These are phyloP conservation scores for Naganishia sp. DNA, from an alignment of 1,284 basidiomycete species.

Conservation along the genomic window DNA sequence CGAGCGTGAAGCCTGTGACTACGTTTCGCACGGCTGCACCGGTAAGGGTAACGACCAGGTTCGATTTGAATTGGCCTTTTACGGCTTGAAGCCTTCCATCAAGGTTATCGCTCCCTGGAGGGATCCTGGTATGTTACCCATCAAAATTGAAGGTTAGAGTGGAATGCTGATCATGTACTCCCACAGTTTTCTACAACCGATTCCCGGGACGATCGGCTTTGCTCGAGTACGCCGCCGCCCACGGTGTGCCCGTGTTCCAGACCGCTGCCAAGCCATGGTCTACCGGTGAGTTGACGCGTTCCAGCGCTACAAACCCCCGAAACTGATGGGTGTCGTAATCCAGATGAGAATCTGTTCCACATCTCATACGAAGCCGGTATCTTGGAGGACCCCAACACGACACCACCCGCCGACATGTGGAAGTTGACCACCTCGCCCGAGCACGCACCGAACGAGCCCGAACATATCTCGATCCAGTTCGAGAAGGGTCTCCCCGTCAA, in stretches of 20 bases:
- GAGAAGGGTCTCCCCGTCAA: constrained; percentile 80
- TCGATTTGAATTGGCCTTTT: constrained; percentile 98
- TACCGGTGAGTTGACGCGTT: constrained; percentile 58
- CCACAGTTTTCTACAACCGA: constrained; percentile 88
- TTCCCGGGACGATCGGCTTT: constrained; percentile 94
- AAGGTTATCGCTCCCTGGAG: constrained; percentile 99
- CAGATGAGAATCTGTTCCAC: constrained; percentile 98
- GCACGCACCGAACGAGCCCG: constrained; percentile 76
- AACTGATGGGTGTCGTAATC: neutral
- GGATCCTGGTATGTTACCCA: constrained; percentile 67
- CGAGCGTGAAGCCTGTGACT: constrained; percentile 88
- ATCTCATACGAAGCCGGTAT: constrained; percentile 99
- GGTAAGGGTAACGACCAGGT: constrained; percentile 99
- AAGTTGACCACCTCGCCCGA: constrained; percentile 88
- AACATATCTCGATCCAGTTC: constrained; percentile 83
- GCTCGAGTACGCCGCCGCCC: constrained; percentile 83
- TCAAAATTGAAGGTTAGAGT: neutral
- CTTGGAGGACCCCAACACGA: constrained; percentile 93
- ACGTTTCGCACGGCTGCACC: constrained; percentile 96
- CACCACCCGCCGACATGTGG: constrained; percentile 99
- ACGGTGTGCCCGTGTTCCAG: constrained; percentile 90
- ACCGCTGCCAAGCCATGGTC: constrained; percentile 99
- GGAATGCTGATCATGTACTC: neutral
- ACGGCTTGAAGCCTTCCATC: constrained; percentile 96
- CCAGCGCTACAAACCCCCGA: neutral